Evolutionary conservation across 2,329 filamentous ascomycete genomes (phyloP), one percentile per base, ranked within the genome.

Genomic region (Cadophora malorum): DNA sequence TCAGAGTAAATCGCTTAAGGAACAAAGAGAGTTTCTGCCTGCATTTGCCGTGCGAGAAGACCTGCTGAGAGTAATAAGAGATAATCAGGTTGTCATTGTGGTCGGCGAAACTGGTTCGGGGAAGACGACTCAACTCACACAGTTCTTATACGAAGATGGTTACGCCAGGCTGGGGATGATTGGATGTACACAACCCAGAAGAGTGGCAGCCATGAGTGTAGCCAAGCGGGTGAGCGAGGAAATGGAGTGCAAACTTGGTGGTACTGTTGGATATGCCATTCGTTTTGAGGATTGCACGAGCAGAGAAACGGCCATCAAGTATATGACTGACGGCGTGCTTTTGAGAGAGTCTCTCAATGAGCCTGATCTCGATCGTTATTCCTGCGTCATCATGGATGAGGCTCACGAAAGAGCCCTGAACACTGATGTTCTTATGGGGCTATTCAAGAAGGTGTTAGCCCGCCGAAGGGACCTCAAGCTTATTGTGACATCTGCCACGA

Each of bases 301-400:
- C 82, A 93, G 94, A 73, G 91, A 98, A 67, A 99, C 96, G 0
- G 85, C 90, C 68, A 98, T 99, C 82, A 99, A 99, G 80, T 99
- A 99, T 79, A 97, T 99, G 94, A 99, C 96, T 0, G 96, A 99
- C 76, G 96, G 96, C 82, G 93, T 99, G 25, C 83, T 99, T 55
- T 86, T 99, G 38, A 88, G 96, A 81, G 96, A 99, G 77, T 97
- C 94, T 6, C 84, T 99, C 12, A 94, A 94, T 68, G 95, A 98
- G 79, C 88, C 91, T 7, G 95, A 99, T 78, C 84, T 99, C 56
- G 96, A 98, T 79, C 92, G 93, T 72, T 99, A 99, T 78, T 97
- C 95, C 16, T 97, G 94, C 78, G 94, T 99, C 75, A 99, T 99
- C 80, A 99, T 99, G 96, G 96, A 99, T 78, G 96, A 99, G 82